Evolutionary conservation across 495 filamentous ascomycete genomes (phyloP).

Genomic region (Penicillium arizonense): DNA sequence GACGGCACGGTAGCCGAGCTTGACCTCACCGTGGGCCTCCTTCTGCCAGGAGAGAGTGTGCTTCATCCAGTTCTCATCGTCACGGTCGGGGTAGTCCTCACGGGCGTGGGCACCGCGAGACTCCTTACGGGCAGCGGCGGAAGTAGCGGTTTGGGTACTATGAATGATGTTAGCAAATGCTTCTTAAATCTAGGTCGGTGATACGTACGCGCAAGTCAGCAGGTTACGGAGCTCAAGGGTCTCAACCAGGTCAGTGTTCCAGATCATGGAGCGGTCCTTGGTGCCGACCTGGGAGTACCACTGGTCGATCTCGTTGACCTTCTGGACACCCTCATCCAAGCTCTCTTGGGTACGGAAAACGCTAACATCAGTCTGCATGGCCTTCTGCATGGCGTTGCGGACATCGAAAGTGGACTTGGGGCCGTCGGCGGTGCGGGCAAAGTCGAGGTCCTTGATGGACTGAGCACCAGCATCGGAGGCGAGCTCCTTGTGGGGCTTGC

Average conservation of each 20-base stretch:
- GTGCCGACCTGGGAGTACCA: slow-evolving; percentile 80
- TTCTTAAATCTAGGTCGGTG: neutral
- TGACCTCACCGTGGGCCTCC: slow-evolving; percentile 74
- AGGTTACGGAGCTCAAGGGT: slow-evolving; percentile 91
- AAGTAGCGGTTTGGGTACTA: slow-evolving; percentile 78
- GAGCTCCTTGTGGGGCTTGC: slow-evolving; percentile 70
- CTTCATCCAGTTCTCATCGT: slow-evolving; percentile 98
- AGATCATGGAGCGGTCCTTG: slow-evolving; percentile 99
- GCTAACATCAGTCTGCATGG: slow-evolving; percentile 94
- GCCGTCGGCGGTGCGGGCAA: slow-evolving; percentile 76
- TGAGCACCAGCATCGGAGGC: slow-evolving; percentile 81
- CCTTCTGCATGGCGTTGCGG: slow-evolving; percentile 92
- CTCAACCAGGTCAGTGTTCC: slow-evolving; percentile 97
- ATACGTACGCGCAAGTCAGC: slow-evolving; percentile 85
- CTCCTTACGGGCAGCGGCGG: slow-evolving; percentile 88
- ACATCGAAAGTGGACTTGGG: slow-evolving; percentile 85
- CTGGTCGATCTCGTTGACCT: slow-evolving; percentile 77
- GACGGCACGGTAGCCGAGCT: slow-evolving; percentile 76
- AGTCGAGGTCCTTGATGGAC: slow-evolving; percentile 82
- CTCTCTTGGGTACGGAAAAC: slow-evolving; percentile 96
- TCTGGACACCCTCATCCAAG: slow-evolving; percentile 79
- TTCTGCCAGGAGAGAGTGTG: slow-evolving; percentile 95
- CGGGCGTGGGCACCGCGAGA: slow-evolving; percentile 92
- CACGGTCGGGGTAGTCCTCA: slow-evolving; percentile 91
- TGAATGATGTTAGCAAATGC: slow-evolving; percentile 9